Percentiles rank a stretch among this genome's conserved stretches.
These are phyloP conservation scores for Colletotrichum magnum DNA, from an alignment of 2,329 filamentous ascomycete genomes.

Conservation along the genomic window DNA sequence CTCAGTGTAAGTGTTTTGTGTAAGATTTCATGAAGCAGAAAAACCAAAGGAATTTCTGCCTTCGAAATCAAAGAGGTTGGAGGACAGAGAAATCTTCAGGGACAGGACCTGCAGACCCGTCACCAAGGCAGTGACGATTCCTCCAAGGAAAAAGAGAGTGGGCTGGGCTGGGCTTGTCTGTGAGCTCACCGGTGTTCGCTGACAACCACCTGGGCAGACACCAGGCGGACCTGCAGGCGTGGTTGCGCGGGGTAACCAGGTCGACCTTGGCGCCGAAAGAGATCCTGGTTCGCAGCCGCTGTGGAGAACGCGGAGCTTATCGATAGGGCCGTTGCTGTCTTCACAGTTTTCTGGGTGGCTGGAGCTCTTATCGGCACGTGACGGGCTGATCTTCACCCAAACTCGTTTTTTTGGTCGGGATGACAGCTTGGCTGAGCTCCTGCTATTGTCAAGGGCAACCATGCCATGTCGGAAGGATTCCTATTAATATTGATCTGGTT, in stretches of 20 bases:
- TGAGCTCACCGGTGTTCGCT: constrained; percentile 34
- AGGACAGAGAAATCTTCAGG: constrained; percentile 14
- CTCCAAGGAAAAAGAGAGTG: constrained; percentile 20
- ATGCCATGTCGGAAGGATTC: constrained; percentile 3
- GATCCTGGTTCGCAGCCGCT: constrained; percentile 18
- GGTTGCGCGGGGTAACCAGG: constrained; percentile 43
- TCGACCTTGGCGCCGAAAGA: constrained; percentile 27
- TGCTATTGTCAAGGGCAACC: constrained; percentile 14
- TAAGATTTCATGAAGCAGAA: constrained; percentile 17
- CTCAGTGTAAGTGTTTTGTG: constrained; percentile 19
- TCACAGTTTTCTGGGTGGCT: no score
- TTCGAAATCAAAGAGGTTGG: constrained; percentile 10
- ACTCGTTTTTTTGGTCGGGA: background rate
- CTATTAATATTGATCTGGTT: constrained; percentile 14
- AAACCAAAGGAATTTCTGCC: constrained; percentile 7
- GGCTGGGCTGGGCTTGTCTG: constrained; percentile 31
- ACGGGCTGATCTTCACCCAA: constrained; percentile 9
- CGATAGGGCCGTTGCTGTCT: constrained; percentile 23
- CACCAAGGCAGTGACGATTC: constrained; percentile 21
- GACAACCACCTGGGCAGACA: constrained; percentile 4
- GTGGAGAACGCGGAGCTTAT: constrained; percentile 19
- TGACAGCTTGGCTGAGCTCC: background rate
- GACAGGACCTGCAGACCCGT: constrained; percentile 18
- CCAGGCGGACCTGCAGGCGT: constrained; percentile 24
- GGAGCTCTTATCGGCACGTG: constrained; percentile 40